Evolutionary conservation across 1,284 basidiomycete genomes (phyloP).

Genomic region (Trametes versicolor): DNA sequence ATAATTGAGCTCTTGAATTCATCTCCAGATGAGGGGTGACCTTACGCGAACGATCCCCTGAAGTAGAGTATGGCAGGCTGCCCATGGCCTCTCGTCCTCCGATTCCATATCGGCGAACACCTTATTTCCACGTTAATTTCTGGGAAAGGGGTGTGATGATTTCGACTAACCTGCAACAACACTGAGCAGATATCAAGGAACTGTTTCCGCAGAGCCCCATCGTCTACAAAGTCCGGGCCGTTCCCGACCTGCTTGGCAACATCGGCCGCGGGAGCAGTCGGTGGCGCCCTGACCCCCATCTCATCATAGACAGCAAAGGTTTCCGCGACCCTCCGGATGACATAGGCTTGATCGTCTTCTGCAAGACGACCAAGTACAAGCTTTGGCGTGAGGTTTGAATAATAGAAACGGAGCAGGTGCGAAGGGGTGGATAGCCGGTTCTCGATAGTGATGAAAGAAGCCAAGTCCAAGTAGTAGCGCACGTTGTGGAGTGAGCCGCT

Average conservation of each 20-base stretch:
- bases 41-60: conserved; percentile 55
- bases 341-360: conserved; percentile 52
- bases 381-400: conserved; percentile 56
- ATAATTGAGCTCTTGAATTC: conserved; percentile 14
- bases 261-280: conserved; percentile 25
- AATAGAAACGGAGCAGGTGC: conserved; percentile 63
- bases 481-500: conserved; percentile 45
- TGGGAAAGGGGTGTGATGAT: conserved; percentile 5
- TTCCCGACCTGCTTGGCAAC: conserved; percentile 17
- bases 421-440: conserved; percentile 53
- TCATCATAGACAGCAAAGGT: conserved; percentile 34
- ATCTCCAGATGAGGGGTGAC: conserved; percentile 25
- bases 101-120: conserved; percentile 37
- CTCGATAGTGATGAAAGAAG: conserved; percentile 55
- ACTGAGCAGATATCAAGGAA: conserved; percentile 57
- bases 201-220: conserved; percentile 50
- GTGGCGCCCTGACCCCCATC: conserved; percentile 4
- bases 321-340: conserved; percentile 50
- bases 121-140: conserved; percentile 43
- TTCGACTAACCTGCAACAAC: conserved; percentile 57
- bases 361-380: conserved; percentile 56
- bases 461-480: conserved; percentile 58
- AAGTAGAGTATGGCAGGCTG: conserved; percentile 52
- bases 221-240: conserved; percentile 23
- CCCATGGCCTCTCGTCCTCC: conserved; percentile 46